Evolutionary conservation across 768 basidiomycete genomes (phyloP), one percentile per base, ranked within the genome.

Genomic region (Saitozyma sp.): DNA sequence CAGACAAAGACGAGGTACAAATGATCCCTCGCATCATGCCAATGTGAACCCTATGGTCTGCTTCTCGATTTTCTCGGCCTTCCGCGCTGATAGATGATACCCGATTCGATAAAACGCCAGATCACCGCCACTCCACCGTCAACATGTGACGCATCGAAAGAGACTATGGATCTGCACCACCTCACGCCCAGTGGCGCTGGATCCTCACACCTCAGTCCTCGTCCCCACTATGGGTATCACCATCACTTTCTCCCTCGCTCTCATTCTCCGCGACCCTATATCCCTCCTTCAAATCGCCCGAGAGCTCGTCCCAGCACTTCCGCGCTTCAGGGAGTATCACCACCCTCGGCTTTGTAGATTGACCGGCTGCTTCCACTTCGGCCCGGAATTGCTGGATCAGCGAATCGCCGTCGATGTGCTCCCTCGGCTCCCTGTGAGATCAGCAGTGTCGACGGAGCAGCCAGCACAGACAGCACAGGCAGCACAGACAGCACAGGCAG

Each of bases 401-500:
- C 14, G 40, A 19, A 11, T 59, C 52, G 9, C 17, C 38, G 13
- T 64, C 63, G 19, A 64, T 50, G 29, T 64, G 46, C n/a, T 29
- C 45, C 1, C 29, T 46, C n/a, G 63, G 63, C 51, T 59, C 63
- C 63, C 58, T 64, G 20, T 7, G 9, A 45, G 40, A 52, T 54
- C 53, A 9, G 29, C 29, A 29, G 29, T 29, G 29, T 29, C 29
- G 5, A 29, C 29, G 29, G 29, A 29, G 5, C 29, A 5, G 29
- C 29, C 29, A 29, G 29, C 29, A 29, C 29, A n/a, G n/a, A n/a
- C n/a, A n/a, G n/a, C n/a, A n/a, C n/a, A n/a, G n/a, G n/a, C n/a
- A n/a, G n/a, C n/a, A n/a, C n/a, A n/a, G n/a, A n/a, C n/a, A n/a
- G n/a, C n/a, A n/a, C n/a, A n/a, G n/a, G n/a, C n/a, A n/a, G n/a